Evolutionary conservation across 1,284 basidiomycete species (phyloP).

Genomic region (Dichomitus squalens): DNA sequence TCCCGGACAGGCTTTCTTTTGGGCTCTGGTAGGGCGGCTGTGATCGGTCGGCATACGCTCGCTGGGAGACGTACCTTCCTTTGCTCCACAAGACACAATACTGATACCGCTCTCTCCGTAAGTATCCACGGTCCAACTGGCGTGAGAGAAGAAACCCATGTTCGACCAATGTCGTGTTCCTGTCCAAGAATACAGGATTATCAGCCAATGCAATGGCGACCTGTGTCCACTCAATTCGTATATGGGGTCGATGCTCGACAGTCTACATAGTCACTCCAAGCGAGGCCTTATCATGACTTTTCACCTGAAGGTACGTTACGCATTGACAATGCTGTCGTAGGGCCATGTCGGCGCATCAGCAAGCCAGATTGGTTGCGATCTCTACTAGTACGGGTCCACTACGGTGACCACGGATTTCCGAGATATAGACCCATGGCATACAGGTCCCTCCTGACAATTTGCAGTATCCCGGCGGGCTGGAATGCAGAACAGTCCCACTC

Average conservation of each 20-base stretch:
- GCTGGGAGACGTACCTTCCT: not conserved
- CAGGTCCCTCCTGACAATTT: too few species aligned
- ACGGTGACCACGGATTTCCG: too few species aligned
- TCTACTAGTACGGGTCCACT: too few species aligned
- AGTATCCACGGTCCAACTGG: constrained; percentile 13
- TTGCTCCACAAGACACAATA: constrained; percentile 13
- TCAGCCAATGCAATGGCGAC: constrained; percentile 3
- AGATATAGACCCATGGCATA: too few species aligned
- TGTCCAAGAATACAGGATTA: constrained; percentile 8
- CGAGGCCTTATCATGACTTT: too few species aligned
- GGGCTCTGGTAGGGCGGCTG: not conserved
- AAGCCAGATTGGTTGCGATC: too few species aligned
- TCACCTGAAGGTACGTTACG: too few species aligned
- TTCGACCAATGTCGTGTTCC: constrained; percentile 5
- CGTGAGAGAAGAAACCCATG: constrained; percentile 14
- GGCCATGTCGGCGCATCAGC: too few species aligned
- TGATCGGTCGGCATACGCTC: not conserved
- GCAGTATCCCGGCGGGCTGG: too few species aligned
- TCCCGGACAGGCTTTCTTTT: not conserved
- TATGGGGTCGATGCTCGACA: not conserved
- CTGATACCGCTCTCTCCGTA: not conserved
- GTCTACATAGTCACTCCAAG: too few species aligned
- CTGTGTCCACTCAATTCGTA: not conserved
- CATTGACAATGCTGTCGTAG: too few species aligned
- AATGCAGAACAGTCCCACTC: too few species aligned